Evolutionary conservation across 768 basidiomycete genomes (phyloP).

Genomic region (Ephemerocybe angulata): DNA sequence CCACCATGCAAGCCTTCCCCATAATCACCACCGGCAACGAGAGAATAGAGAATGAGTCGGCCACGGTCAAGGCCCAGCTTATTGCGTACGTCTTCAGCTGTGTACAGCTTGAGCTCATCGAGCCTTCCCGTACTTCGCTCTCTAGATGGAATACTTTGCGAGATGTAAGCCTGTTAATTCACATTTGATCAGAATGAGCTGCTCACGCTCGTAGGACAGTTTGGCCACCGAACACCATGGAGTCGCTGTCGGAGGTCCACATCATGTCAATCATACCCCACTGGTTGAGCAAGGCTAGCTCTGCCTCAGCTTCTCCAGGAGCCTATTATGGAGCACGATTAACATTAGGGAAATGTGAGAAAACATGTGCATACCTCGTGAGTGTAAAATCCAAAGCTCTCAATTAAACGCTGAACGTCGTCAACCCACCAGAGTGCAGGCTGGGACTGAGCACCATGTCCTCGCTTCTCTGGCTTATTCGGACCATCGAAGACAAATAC

Average conservation of each 20-base stretch:
- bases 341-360: not conserved
- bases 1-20: no score
- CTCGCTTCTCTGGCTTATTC: not conserved
- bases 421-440: not conserved
- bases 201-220: not conserved
- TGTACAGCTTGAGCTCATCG: not conserved
- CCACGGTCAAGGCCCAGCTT: not conserved
- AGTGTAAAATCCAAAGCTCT: not conserved
- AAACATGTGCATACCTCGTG: not conserved
- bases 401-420: not conserved
- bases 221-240: not conserved
- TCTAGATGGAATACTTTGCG: not conserved
- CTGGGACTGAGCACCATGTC: not conserved
- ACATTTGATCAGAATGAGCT: not conserved
- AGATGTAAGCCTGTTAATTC: not conserved
- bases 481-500: not conserved
- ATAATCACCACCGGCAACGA: not conserved
- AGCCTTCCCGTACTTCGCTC: not conserved
- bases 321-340: not conserved
- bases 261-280: not conserved
- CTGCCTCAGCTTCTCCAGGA: conserved; percentile 1
- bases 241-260: not conserved
- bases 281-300: not conserved
- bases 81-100: not conserved
- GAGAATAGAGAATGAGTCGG: not conserved